Percentiles rank a stretch among this genome's conserved stretches.
Evolutionary conservation across 1,284 basidiomycete genomes (phyloP).

Genomic region (Schizophyllum commune): DNA sequence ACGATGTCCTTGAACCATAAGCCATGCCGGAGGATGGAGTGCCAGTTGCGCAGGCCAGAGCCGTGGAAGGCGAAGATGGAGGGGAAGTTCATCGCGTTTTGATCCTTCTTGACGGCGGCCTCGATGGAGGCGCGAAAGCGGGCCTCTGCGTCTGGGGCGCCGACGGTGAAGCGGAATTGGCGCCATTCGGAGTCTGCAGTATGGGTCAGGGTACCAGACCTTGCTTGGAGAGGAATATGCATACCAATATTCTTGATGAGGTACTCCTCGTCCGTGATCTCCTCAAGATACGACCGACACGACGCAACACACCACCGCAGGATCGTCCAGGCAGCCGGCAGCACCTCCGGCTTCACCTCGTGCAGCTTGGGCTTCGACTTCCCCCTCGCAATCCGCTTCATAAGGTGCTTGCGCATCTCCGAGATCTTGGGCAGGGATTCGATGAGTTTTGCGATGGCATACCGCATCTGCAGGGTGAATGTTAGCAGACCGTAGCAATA

Average conservation of each 20-base stretch:
- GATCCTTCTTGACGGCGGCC: constrained; percentile 25
- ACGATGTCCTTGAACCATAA: constrained; percentile 46
- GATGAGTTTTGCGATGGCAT: constrained; percentile 33
- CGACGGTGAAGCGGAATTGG: constrained; percentile 59
- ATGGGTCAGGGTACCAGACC: too few species aligned
- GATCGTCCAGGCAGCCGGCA: constrained; percentile 52
- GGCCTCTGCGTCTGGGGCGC: constrained; percentile 58
- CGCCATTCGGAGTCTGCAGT: constrained; percentile 35
- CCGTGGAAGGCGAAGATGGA: constrained; percentile 60
- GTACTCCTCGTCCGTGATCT: constrained; percentile 42
- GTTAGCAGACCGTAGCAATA: too few species aligned
- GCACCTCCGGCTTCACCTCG: constrained; percentile 37
- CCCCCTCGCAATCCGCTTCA: constrained; percentile 36
- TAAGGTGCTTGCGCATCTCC: constrained; percentile 49
- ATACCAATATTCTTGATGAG: constrained; percentile 42
- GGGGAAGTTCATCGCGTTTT: constrained; percentile 38
- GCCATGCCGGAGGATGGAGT: constrained; percentile 64
- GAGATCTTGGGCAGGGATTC: constrained; percentile 39
- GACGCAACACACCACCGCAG: constrained; percentile 58
- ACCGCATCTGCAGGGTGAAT: constrained; percentile 45
- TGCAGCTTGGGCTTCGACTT: constrained; percentile 41
- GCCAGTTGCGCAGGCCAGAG: constrained; percentile 53
- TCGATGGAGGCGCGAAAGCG: constrained; percentile 40
- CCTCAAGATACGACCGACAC: constrained; percentile 57
- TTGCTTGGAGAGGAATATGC: constrained; percentile 1